phyloP scores from a whole-genome alignment of 192 early-diverging fungal genomes.

The Rhizophagus clarus region DNA sequence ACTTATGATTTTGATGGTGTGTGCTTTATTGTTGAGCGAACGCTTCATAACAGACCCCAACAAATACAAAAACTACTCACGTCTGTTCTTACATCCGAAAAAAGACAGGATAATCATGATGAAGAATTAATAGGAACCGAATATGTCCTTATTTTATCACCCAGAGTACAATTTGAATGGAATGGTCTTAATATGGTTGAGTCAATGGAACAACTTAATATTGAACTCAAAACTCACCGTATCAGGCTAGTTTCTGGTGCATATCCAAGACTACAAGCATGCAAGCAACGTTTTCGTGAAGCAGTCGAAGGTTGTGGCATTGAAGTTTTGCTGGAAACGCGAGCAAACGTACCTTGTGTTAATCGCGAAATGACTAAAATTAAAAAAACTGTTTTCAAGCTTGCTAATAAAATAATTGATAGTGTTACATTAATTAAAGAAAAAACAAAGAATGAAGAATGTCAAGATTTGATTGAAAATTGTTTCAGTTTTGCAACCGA shows the following conservation, averaged over 20 bases:
- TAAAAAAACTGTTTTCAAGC: slow-evolving; percentile 55
- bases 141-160: slow-evolving; percentile 63
- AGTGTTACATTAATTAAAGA: slow-evolving; percentile 59
- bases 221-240: slow-evolving; percentile 57
- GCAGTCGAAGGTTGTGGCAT: slow-evolving; percentile 49
- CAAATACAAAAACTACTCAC: slow-evolving; percentile 52
- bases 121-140: slow-evolving; percentile 33
- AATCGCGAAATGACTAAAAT: slow-evolving; percentile 60
- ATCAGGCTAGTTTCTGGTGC: slow-evolving; percentile 56
- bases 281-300: slow-evolving; percentile 54
- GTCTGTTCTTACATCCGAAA: slow-evolving; percentile 46
- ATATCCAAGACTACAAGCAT: slow-evolving; percentile 39
- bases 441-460: slow-evolving; percentile 44
- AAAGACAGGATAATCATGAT: slow-evolving; percentile 9
- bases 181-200: slow-evolving; percentile 53
- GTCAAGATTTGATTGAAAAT: slow-evolving; percentile 68
- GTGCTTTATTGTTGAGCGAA: slow-evolving; percentile 77
- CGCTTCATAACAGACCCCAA: slow-evolving; percentile 53
- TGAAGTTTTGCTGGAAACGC: slow-evolving; percentile 51
- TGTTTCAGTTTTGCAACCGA: slow-evolving; percentile 73
- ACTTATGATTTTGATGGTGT: slow-evolving; percentile 68
- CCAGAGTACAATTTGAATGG: slow-evolving; percentile 59
- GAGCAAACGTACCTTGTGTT: slow-evolving; percentile 60
- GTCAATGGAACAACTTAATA: slow-evolving; percentile 42
- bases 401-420: slow-evolving; percentile 57